These are phyloP conservation scores for Microascus cirrosus DNA, from an alignment of 2,329 filamentous ascomycete species.

Conservation along the genomic window DNA sequence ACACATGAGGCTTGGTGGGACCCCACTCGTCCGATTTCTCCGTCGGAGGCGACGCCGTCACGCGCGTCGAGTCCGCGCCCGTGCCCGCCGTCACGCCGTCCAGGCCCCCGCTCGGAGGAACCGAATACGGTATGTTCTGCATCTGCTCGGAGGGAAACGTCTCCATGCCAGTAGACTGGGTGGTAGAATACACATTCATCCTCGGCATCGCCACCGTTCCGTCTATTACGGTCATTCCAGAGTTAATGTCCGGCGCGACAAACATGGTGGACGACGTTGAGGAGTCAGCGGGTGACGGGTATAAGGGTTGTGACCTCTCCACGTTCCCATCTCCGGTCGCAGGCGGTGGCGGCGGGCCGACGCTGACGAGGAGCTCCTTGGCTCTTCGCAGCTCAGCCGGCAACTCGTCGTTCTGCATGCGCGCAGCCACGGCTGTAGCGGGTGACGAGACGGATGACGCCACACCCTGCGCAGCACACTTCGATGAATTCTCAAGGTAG, in stretches of 20 bases:
- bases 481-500: conserved; percentile 23
- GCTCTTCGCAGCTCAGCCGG: conserved; percentile 32
- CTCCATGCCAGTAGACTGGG: conserved; percentile 83
- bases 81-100: not conserved
- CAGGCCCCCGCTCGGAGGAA: conserved; percentile 16
- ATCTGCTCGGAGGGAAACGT: conserved; percentile 92
- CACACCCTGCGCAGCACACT: not conserved
- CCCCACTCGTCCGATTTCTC: conserved; percentile 39
- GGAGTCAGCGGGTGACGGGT: conserved; percentile 2
- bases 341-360: not conserved
- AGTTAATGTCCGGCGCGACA: conserved; percentile 25
- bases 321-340: not conserved
- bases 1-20: conserved; percentile 59
- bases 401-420: not conserved
- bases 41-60: conserved; percentile 28
- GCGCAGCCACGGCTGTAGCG: not conserved
- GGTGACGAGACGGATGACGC: not conserved
- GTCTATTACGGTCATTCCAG: conserved; percentile 31
- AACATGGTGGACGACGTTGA: conserved; percentile 39
- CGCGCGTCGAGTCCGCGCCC: conserved; percentile 11
- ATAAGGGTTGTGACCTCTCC: conserved; percentile 1
- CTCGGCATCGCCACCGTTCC: conserved; percentile 44
- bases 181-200: conserved; percentile 79
- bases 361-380: conserved; percentile 34
- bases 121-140: conserved; percentile 82